Conservation (phyloP, 495 filamentous ascomycete species). For the Clavariopsis aquatica region DNA sequence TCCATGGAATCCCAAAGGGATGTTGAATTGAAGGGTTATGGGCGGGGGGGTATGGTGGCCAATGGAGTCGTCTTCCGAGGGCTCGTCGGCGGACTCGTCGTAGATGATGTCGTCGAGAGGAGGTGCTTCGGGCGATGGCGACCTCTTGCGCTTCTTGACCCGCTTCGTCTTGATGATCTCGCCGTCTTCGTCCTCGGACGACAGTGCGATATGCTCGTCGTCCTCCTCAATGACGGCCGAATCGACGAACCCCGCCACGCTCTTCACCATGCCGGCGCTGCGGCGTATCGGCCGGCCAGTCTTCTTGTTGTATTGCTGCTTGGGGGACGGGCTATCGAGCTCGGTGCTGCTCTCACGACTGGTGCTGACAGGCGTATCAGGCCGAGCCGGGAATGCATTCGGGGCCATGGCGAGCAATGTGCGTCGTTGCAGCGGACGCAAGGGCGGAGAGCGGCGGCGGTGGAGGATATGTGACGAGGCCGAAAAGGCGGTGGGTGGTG, state of each 20-base stretch:
- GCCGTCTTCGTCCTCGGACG: slow-evolving; percentile 34
- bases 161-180: slow-evolving; percentile 11
- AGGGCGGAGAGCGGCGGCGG: background rate
- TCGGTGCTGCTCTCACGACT: slow-evolving; percentile 27
- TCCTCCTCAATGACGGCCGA: slow-evolving; percentile 30
- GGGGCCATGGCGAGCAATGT: slow-evolving; percentile 6
- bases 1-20: slow-evolving; percentile 40
- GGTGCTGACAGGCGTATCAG: background rate
- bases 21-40: slow-evolving; percentile 40
- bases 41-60: slow-evolving; percentile 13
- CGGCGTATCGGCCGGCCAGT: slow-evolving; percentile 34
- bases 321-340: slow-evolving; percentile 21
- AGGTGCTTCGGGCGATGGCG: slow-evolving; percentile 33
- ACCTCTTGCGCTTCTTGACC: slow-evolving; percentile 25
- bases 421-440: background rate
- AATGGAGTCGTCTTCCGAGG: slow-evolving; percentile 17
- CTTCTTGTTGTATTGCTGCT: slow-evolving; percentile 27
- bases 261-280: slow-evolving; percentile 27
- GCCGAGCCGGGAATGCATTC: background rate
- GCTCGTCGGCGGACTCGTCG: slow-evolving; percentile 18
- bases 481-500: background rate
- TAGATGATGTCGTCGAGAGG: slow-evolving; percentile 33
- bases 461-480: background rate
- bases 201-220: slow-evolving; percentile 27
- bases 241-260: slow-evolving; percentile 22